Evolutionary conservation across 2,329 filamentous ascomycete genomes (phyloP).

Genomic region (Phialophora verrucosa): DNA sequence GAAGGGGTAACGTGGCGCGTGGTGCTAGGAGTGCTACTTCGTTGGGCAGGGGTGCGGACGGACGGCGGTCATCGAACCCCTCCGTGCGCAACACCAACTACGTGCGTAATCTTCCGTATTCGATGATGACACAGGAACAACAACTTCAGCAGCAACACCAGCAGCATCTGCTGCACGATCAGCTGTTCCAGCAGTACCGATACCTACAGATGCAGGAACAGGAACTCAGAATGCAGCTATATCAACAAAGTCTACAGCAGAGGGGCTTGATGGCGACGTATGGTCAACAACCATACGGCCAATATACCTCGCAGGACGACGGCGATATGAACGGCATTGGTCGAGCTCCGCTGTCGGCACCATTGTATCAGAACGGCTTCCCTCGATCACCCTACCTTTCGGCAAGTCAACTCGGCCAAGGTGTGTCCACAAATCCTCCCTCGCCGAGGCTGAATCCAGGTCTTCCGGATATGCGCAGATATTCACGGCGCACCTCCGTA

Average conservation of each 20-base stretch:
- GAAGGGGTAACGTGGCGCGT: slow-evolving; percentile 56
- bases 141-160: slow-evolving; percentile 52
- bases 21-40: slow-evolving; percentile 57
- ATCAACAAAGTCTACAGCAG: slow-evolving; percentile 50
- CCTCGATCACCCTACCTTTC: slow-evolving; percentile 35
- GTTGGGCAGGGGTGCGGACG: slow-evolving; percentile 52
- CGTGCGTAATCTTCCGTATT: slow-evolving; percentile 47
- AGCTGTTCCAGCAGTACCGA: slow-evolving; percentile 57
- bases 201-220: slow-evolving; percentile 58
- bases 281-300: slow-evolving; percentile 45
- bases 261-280: slow-evolving; percentile 33
- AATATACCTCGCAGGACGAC: slow-evolving; percentile 43
- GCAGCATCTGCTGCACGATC: slow-evolving; percentile 55
- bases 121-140: slow-evolving; percentile 47
- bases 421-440: slow-evolving; percentile 52
- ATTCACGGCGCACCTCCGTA: slow-evolving; percentile 52
- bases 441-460: slow-evolving; percentile 51
- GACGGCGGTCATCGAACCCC: slow-evolving; percentile 64
- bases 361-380: slow-evolving; percentile 40
- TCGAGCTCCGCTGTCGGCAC: slow-evolving; percentile 40
- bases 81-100: slow-evolving; percentile 51
- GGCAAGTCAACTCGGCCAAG: slow-evolving; percentile 42
- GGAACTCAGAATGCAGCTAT: slow-evolving; percentile 54
- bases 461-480: slow-evolving; percentile 52
- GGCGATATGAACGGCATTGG: slow-evolving; percentile 25